A percentile compares a stretch with the other conserved stretches of the same genome.
Evolutionary conservation across 768 basidiomycete genomes (phyloP).

Genomic region (Boletus sp.): DNA sequence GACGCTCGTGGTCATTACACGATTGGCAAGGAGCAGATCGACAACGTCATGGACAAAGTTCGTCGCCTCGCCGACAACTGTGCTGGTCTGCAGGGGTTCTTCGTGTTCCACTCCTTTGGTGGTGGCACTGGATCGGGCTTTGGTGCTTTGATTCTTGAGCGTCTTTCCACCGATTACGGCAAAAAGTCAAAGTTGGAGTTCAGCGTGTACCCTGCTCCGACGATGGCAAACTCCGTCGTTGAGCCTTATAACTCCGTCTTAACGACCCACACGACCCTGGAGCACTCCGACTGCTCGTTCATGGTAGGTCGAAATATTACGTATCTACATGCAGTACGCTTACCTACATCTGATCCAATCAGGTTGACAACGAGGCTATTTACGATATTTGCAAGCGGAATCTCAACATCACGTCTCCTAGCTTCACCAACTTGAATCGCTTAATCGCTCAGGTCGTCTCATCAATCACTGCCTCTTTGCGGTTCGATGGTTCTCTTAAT

Average conservation of each 20-base stretch:
- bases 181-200: conserved; percentile 99
- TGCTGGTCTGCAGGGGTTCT: conserved; percentile 96
- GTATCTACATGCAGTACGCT: background rate
- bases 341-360: conserved; percentile 1
- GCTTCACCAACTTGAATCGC: conserved; percentile 93
- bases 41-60: conserved; percentile 93
- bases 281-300: conserved; percentile 99
- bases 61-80: conserved; percentile 96
- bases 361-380: conserved; percentile 85
- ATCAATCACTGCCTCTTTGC: conserved; percentile 89
- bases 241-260: conserved; percentile 98
- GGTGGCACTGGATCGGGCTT: conserved; percentile 99
- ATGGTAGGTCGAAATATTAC: conserved; percentile 57
- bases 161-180: conserved; percentile 94
- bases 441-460: conserved; percentile 99
- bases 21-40: conserved; percentile 97
- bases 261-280: conserved; percentile 97
- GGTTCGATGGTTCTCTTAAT: conserved; percentile 63
- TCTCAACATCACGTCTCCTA: conserved; percentile 80
- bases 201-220: conserved; percentile 93
- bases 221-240: conserved; percentile 91
- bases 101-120: conserved; percentile 99
- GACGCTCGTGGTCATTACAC: conserved; percentile 99
- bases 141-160: conserved; percentile 93
- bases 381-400: conserved; percentile 85